Percentiles rank a stretch among this genome's conserved stretches.
These are phyloP conservation scores for Meyerozyma sp. DNA, from an alignment of 1,139 yeast species.

Conservation along the genomic window DNA sequence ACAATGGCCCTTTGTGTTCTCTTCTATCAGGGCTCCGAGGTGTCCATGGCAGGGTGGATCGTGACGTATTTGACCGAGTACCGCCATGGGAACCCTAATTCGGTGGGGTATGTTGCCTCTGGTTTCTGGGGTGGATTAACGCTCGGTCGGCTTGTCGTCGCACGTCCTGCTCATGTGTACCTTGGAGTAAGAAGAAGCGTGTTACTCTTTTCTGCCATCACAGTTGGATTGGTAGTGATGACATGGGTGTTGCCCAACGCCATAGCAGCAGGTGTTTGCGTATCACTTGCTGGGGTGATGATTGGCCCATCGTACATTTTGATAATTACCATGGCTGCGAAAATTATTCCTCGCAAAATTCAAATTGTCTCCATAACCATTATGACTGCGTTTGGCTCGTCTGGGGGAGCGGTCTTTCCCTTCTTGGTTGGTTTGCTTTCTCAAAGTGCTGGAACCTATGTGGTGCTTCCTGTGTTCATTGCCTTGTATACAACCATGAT, in stretches of 20 bases:
- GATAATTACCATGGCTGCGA: conserved; percentile 39
- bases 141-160: conserved; percentile 49
- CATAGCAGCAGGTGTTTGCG: conserved; percentile 39
- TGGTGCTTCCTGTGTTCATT: conserved; percentile 50
- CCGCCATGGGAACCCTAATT: conserved; percentile 39
- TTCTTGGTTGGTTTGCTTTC: conserved; percentile 51
- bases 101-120: conserved; percentile 61
- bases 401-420: conserved; percentile 59
- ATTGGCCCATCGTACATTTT: conserved; percentile 56
- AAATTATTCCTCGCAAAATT: conserved; percentile 47
- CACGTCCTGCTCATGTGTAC: conserved; percentile 33
- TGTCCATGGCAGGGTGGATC: conserved; percentile 67
- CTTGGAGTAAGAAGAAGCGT: conserved; percentile 49
- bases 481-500: conserved; percentile 33
- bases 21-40: conserved; percentile 67
- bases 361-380: conserved; percentile 50
- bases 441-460: conserved; percentile 47
- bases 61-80: conserved; percentile 58
- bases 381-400: conserved; percentile 54
- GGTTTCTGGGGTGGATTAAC: conserved; percentile 74
- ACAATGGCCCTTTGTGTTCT: conserved; percentile 47
- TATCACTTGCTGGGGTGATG: conserved; percentile 42
- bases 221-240: conserved; percentile 34
- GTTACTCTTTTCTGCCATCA: conserved; percentile 22
- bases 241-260: conserved; percentile 43